phyloP scores from a whole-genome alignment of 2,329 filamentous ascomycete genomes.

The Xylariaceae sp. region DNA sequence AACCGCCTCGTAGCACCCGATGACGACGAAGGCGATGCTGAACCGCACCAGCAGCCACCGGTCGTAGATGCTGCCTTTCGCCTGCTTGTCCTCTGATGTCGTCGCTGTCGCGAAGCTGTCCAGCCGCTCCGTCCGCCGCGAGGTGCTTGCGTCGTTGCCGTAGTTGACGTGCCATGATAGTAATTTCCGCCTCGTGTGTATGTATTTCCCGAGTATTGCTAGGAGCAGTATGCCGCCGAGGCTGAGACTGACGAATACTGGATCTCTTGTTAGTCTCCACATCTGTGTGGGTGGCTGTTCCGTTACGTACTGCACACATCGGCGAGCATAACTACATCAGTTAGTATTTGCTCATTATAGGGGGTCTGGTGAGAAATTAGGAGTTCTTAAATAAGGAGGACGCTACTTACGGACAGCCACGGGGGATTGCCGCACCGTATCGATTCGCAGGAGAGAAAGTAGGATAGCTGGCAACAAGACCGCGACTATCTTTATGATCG shows the following conservation, averaged over 20 bases:
- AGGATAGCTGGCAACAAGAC: constrained; percentile 1
- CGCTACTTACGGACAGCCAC: not conserved
- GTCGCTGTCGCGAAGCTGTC: not conserved
- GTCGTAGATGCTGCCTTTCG: not conserved
- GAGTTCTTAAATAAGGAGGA: too few relatives aligned
- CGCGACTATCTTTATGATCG: not conserved
- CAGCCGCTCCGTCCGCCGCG: not conserved
- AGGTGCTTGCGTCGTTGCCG: not conserved
- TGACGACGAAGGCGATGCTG: not conserved
- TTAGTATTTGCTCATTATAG: not conserved
- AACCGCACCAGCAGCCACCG: not conserved
- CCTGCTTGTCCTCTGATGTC: not conserved
- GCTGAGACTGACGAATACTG: not conserved
- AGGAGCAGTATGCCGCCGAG: not conserved
- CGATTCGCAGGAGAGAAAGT: not conserved
- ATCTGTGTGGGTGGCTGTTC: not conserved
- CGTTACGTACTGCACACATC: constrained; percentile 3
- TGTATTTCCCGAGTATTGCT: not conserved
- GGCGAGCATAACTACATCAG: not conserved
- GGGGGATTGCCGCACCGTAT: not conserved
- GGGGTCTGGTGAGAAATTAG: not conserved
- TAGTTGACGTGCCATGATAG: not conserved
- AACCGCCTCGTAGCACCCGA: not conserved
- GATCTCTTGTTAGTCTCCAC: not conserved
- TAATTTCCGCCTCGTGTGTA: not conserved